phyloP scores from a whole-genome alignment of 2,329 filamentous ascomycete species.

The Phialocephala sp. region DNA sequence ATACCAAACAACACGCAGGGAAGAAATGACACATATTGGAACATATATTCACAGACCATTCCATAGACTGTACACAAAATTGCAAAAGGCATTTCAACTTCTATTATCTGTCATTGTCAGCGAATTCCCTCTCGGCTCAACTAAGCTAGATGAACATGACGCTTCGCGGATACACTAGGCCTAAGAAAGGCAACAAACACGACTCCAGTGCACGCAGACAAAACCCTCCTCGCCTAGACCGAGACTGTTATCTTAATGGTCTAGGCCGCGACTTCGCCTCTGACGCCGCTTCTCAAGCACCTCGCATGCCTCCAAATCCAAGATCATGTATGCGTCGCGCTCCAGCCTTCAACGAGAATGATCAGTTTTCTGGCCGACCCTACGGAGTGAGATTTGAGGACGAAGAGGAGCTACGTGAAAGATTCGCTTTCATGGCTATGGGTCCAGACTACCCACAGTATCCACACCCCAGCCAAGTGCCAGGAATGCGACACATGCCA shows the following conservation, averaged over 20 bases:
- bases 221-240: not conserved
- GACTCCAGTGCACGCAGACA: not conserved
- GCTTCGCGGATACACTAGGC: not conserved
- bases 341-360: not conserved
- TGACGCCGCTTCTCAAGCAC: not conserved
- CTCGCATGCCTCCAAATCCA: not conserved
- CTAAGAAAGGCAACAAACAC: not conserved
- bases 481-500: not conserved
- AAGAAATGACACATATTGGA: not conserved
- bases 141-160: not conserved
- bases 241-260: not conserved
- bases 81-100: not conserved
- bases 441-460: not conserved
- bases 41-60: not conserved
- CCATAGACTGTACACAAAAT: not conserved
- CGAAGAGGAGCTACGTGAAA: not conserved
- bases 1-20: not conserved
- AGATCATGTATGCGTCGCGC: not conserved
- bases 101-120: not conserved
- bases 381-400: not conserved
- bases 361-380: not conserved
- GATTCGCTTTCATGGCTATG: not conserved
- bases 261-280: not conserved
- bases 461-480: not conserved
- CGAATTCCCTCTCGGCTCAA: not conserved